phyloP scores from a whole-genome alignment of 768 basidiomycete species.

The Cantharellus cinnabarinus region DNA sequence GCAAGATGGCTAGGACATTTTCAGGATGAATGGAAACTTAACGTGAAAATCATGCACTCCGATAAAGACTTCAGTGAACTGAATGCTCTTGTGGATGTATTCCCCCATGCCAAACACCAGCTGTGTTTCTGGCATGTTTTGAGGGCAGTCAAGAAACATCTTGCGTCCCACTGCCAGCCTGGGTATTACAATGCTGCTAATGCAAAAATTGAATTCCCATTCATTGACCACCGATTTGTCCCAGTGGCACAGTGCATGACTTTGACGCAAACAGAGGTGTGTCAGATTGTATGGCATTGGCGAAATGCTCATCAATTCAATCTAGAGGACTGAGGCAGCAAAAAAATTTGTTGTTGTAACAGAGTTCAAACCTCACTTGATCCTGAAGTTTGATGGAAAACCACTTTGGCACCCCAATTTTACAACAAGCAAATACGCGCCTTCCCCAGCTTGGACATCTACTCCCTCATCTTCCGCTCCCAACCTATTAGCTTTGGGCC shows the following conservation, averaged over 20 bases:
- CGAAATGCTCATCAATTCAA: too few relatives aligned
- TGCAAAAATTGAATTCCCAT: neutral
- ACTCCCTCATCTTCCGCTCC: too few relatives aligned
- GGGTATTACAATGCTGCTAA: neutral
- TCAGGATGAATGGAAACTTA: neutral
- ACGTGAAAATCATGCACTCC: neutral
- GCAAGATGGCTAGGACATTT: conserved; percentile 13
- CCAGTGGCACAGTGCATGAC: neutral
- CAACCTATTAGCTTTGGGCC: too few relatives aligned
- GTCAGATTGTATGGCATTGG: neutral
- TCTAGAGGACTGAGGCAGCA: neutral
- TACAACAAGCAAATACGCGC: too few relatives aligned
- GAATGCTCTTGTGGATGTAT: neutral
- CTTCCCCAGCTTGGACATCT: too few relatives aligned
- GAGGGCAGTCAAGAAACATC: neutral
- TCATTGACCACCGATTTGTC: neutral
- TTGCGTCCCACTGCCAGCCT: neutral
- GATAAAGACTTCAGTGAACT: neutral
- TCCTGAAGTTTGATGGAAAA: too few relatives aligned
- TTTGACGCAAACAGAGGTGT: neutral
- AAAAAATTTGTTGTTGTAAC: neutral
- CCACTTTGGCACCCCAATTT: too few relatives aligned
- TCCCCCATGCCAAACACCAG: neutral
- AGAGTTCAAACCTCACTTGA: too few relatives aligned
- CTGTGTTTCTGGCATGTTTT: neutral